A percentile compares a stretch with the other conserved stretches of the same genome.
Conservation (phyloP, 1,284 basidiomycete genomes). For the Serendipita sp. region DNA sequence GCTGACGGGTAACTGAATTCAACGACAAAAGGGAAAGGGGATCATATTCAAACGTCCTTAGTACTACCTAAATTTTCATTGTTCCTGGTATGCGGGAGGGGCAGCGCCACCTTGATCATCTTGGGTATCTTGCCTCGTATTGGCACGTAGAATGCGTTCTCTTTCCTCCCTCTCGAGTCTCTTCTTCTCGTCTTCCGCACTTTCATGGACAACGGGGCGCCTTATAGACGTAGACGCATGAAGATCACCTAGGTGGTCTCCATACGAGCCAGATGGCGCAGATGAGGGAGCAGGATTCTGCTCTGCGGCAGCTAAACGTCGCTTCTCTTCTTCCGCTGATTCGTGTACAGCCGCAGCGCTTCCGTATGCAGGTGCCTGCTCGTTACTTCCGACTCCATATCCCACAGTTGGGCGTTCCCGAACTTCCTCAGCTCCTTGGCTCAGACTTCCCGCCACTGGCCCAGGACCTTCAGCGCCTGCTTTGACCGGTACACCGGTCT, state of each 20-base stretch:
- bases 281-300: neutral
- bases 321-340: conserved; percentile 56
- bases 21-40: no score
- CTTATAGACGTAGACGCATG: neutral
- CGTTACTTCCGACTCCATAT: conserved; percentile 7
- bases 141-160: conserved; percentile 33
- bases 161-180: conserved; percentile 50
- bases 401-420: conserved; percentile 6
- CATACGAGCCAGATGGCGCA: neutral
- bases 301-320: conserved; percentile 28
- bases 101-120: neutral
- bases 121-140: neutral
- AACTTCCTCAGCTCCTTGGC: conserved; percentile 7
- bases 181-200: conserved; percentile 39
- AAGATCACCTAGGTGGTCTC: neutral
- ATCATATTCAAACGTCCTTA: no score
- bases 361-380: conserved; percentile 9
- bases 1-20: no score
- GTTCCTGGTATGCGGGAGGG: neutral
- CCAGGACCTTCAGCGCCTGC: conserved; percentile 42
- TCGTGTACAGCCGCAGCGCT: conserved; percentile 22
- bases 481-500: conserved; percentile 41
- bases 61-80: neutral
- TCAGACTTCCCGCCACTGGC: conserved; percentile 36
- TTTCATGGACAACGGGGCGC: conserved; percentile 1